phyloP scores from a whole-genome alignment of 148 eudicot species.

The Euryodendron excelsum region DNA sequence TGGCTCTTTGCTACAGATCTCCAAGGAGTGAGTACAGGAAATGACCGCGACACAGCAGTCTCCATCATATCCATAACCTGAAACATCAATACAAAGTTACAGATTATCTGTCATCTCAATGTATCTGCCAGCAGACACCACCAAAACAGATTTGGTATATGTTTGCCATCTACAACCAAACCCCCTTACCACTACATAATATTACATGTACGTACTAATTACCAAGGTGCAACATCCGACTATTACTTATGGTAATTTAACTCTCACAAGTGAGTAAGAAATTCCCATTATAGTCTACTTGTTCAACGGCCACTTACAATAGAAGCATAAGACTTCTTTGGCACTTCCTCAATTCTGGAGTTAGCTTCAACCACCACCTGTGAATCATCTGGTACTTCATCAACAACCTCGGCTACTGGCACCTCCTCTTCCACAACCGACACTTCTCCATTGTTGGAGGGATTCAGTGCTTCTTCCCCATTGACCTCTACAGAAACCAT shows the following conservation, averaged over 20 bases:
- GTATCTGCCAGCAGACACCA: neutral
- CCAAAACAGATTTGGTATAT: slow-evolving; percentile 8
- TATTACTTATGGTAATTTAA: neutral
- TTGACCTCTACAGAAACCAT: slow-evolving; percentile 29
- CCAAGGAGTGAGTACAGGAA: slow-evolving; percentile 41
- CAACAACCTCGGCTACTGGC: slow-evolving; percentile 61
- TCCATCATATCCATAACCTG: slow-evolving; percentile 72
- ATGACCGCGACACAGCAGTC: slow-evolving; percentile 31
- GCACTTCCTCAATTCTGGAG: slow-evolving; percentile 49
- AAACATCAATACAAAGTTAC: slow-evolving; percentile 17
- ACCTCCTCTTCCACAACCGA: slow-evolving; percentile 54
- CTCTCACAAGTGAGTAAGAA: neutral
- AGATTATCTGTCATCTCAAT: neutral
- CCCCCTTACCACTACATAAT: neutral
- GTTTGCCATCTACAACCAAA: neutral
- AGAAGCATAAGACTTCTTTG: slow-evolving; percentile 89
- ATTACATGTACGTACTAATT: neutral
- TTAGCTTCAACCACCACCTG: slow-evolving; percentile 42
- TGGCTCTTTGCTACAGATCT: slow-evolving; percentile 44
- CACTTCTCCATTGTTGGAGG: slow-evolving; percentile 51
- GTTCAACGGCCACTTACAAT: slow-evolving; percentile 55
- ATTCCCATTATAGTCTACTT: neutral
- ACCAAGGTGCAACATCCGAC: neutral
- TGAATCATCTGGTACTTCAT: slow-evolving; percentile 44
- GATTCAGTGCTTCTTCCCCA: slow-evolving; percentile 44